A percentile compares a stretch with the other conserved stretches of the same genome.
These are phyloP conservation scores for Fraxinus velutina DNA, from an alignment of 305 asterid genomes.

Conservation along the genomic window DNA sequence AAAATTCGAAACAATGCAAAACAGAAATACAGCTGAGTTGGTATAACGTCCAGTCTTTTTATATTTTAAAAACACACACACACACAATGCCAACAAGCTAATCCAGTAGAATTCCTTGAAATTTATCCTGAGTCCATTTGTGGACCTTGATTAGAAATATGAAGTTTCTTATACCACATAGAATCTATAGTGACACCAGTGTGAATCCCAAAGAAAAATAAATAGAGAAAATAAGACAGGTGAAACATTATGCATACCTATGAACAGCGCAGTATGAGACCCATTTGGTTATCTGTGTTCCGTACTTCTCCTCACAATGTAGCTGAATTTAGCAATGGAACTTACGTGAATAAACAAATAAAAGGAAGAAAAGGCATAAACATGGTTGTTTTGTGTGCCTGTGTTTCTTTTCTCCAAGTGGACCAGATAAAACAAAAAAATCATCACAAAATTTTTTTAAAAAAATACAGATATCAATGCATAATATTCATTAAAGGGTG, in stretches of 20 bases:
- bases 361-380: not conserved
- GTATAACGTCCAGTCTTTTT: not conserved
- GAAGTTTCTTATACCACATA: not conserved
- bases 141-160: not conserved
- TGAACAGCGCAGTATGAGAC: slow-evolving; percentile 78
- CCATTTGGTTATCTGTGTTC: slow-evolving; percentile 65
- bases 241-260: slow-evolving; percentile 43
- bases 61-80: not conserved
- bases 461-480: not conserved
- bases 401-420: not conserved
- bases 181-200: not conserved
- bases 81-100: not conserved
- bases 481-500: not conserved
- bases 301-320: slow-evolving; percentile 78
- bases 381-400: not conserved
- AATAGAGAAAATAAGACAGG: not conserved
- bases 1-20: slow-evolving; percentile 11
- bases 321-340: slow-evolving; percentile 47
- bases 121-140: not conserved
- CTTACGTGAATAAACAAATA: not conserved
- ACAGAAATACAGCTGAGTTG: not conserved
- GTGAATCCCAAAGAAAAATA: not conserved
- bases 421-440: not conserved
- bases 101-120: not conserved
- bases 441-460: not conserved